Conservation (phyloP, 148 eudicot genomes). For the Fagopyrum esculentum region DNA sequence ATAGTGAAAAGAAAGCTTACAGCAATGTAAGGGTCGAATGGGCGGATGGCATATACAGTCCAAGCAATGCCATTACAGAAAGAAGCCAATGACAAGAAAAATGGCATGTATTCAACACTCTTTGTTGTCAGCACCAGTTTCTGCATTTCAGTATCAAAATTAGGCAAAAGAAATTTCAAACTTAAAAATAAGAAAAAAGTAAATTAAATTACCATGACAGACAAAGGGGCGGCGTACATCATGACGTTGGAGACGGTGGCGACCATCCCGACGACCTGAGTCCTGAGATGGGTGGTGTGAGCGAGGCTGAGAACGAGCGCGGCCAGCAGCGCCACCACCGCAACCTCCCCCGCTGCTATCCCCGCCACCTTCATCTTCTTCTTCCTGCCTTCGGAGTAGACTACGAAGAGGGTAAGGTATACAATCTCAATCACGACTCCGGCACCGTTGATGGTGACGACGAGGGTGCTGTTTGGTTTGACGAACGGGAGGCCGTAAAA, state of each 20-base stretch:
- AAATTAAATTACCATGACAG: constrained; percentile 37
- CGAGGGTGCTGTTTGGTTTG: constrained; percentile 60
- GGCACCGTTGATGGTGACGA: constrained; percentile 63
- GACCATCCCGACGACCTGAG: constrained; percentile 53
- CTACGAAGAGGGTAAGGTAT: constrained; percentile 46
- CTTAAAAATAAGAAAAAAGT: not conserved
- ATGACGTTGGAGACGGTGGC: constrained; percentile 45
- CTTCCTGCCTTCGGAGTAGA: constrained; percentile 36
- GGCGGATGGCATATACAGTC: constrained; percentile 64
- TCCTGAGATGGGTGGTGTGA: constrained; percentile 49
- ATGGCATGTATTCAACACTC: constrained; percentile 91
- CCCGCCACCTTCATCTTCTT: constrained; percentile 37
- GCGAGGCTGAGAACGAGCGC: constrained; percentile 38
- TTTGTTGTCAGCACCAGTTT: constrained; percentile 70
- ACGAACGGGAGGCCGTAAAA: constrained; percentile 78
- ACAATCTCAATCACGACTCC: constrained; percentile 55
- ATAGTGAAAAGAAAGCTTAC: constrained; percentile 24
- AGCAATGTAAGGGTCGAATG: constrained; percentile 56
- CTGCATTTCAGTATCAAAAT: constrained; percentile 28
- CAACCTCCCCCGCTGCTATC: constrained; percentile 36
- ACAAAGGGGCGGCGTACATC: constrained; percentile 87
- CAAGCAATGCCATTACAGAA: constrained; percentile 69
- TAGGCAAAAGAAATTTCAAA: not conserved
- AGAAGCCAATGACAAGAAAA: constrained; percentile 57
- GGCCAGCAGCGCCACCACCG: constrained; percentile 34